Percentiles rank a stretch among this genome's conserved stretches.
Conservation (phyloP, 192 early-diverging fungal genomes). For the Phycomyces blakesleeanus region DNA sequence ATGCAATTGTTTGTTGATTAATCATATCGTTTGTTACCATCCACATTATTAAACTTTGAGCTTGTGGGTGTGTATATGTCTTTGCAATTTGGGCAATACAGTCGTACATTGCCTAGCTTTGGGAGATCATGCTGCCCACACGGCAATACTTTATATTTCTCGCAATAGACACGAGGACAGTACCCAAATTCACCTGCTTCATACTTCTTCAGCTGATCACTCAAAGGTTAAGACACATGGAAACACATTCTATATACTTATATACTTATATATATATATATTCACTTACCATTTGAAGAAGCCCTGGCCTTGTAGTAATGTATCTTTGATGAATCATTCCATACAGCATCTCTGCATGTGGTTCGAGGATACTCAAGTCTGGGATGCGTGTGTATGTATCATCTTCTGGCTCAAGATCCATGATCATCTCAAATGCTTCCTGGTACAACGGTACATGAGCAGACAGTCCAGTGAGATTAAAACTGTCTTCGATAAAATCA, state of each 20-base stretch:
- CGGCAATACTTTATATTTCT: constrained; percentile 58
- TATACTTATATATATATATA: constrained; percentile 40
- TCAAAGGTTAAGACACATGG: neutral
- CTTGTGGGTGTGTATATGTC: constrained; percentile 76
- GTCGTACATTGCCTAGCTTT: constrained; percentile 63
- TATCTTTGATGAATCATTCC: constrained; percentile 92
- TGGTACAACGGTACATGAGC: constrained; percentile 77
- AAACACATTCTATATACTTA: neutral
- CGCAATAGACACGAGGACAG: constrained; percentile 72
- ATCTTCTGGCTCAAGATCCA: constrained; percentile 76
- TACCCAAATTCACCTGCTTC: constrained; percentile 71
- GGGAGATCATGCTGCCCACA: constrained; percentile 70
- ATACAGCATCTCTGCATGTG: constrained; percentile 88
- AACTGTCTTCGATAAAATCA: constrained; percentile 91
- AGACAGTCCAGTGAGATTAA: constrained; percentile 92
- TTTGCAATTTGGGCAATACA: constrained; percentile 78
- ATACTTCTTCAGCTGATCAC: constrained; percentile 61
- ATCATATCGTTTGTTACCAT: constrained; percentile 45
- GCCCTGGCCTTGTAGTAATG: constrained; percentile 82
- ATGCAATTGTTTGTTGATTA: too few species aligned
- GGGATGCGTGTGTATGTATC: constrained; percentile 55
- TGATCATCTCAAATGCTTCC: constrained; percentile 89
- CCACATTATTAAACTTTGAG: constrained; percentile 62
- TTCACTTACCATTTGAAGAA: constrained; percentile 71
- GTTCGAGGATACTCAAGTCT: constrained; percentile 74